phyloP scores from a whole-genome alignment of 768 basidiomycete genomes.

The Peribolospora kevripleyi region DNA sequence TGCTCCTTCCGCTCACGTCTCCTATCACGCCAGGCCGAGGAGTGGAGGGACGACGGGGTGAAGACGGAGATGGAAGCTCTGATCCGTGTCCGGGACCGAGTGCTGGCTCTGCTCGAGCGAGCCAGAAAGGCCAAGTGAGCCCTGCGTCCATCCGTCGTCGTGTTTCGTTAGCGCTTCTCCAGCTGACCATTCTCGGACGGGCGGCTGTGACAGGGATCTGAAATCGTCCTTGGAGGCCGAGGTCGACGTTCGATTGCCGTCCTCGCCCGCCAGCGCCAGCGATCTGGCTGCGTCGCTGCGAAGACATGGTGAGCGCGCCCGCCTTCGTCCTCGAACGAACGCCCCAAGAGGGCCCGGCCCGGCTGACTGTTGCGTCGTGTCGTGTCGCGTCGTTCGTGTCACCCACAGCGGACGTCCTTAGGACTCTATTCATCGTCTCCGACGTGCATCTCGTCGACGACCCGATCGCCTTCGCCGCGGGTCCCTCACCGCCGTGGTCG shows the following conservation, averaged over 20 bases:
- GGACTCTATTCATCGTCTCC: constrained; percentile 59
- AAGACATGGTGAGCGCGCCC: constrained; percentile 15
- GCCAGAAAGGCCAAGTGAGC: constrained; percentile 51
- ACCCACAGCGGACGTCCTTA: constrained; percentile 34
- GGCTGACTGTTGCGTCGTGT: neutral
- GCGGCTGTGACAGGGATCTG: constrained; percentile 28
- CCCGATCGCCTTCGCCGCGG: neutral
- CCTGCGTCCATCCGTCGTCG: neutral
- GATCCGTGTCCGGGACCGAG: constrained; percentile 34
- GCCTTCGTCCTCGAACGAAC: neutral
- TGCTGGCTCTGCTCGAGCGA: constrained; percentile 45
- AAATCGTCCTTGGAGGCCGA: constrained; percentile 54
- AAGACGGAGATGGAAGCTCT: constrained; percentile 40
- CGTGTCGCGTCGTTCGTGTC: neutral
- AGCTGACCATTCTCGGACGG: neutral
- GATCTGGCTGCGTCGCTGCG: constrained; percentile 22
- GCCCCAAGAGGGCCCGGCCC: neutral
- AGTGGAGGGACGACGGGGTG: constrained; percentile 39
- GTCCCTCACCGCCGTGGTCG: too few relatives aligned
- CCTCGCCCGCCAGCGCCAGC: constrained; percentile 8
- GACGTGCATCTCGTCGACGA: constrained; percentile 29
- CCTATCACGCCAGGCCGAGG: constrained; percentile 22
- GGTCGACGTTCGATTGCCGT: constrained; percentile 28
- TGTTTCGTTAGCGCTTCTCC: neutral
- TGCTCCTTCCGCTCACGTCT: neutral